These are phyloP conservation scores for Salix arbutifolia DNA, from an alignment of 345 rosid species.

Conservation along the genomic window DNA sequence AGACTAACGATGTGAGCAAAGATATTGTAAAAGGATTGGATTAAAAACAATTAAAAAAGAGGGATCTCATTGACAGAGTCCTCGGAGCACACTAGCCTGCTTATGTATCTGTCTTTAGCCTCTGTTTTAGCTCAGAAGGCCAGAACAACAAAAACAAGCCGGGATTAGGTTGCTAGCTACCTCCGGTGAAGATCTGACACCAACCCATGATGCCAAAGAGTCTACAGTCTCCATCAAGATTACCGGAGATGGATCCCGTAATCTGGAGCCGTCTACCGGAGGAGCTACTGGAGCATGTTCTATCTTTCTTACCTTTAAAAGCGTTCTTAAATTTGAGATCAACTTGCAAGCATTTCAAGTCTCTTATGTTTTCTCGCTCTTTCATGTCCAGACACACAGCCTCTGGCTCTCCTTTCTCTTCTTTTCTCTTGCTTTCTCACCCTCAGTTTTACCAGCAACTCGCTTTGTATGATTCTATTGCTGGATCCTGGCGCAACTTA, in stretches of 20 bases:
- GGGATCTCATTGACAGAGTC: no score
- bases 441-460: conserved; percentile 49
- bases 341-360: conserved; percentile 57
- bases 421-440: conserved; percentile 72
- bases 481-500: conserved; percentile 52
- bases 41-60: no score
- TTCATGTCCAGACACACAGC: conserved; percentile 53
- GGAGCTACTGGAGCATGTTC: conserved; percentile 59
- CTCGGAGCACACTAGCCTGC: no score
- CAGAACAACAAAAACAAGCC: conserved; percentile 5
- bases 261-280: conserved; percentile 71
- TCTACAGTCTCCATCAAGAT: conserved; percentile 6
- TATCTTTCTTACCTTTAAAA: conserved; percentile 59
- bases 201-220: background rate
- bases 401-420: conserved; percentile 40
- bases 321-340: conserved; percentile 53
- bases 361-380: conserved; percentile 49
- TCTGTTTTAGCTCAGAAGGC: background rate
- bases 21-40: no score
- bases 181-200: background rate
- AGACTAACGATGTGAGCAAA: no score
- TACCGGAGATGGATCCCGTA: conserved; percentile 55
- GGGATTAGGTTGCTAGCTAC: background rate
- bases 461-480: conserved; percentile 54
- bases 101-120: background rate